Evolutionary conservation across 106 monocot species (phyloP), one percentile per base, ranked within the genome.

Genomic region (Xerophyta viscosa): DNA sequence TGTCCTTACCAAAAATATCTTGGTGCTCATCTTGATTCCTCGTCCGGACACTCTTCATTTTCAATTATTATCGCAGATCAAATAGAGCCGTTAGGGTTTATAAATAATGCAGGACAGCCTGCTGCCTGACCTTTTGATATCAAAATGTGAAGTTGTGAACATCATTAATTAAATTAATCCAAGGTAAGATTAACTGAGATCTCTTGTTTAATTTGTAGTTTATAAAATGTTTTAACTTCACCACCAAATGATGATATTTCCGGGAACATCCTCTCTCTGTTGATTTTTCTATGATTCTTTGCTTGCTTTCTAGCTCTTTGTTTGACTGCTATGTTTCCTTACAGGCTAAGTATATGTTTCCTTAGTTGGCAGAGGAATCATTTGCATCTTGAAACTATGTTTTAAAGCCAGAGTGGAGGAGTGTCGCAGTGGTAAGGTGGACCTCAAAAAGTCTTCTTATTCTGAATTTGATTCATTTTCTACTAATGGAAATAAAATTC

Each of bases 391-490:
- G 13, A 39, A 3, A 39, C 39, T 39, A 39, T 7, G 15, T 15
- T 39, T 36, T 5, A 6, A 6, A 12, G 15, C 39, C 39, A 15
- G 15, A 2, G 11, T 33, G 33, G 11, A 33, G 11, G 5, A 11
- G 5, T 33, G 11, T 5, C 33, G 33, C 11, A 33, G 11, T 5
- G 11, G 7, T 36, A 5, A 36, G 33, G 33, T 36, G n/a, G 21
- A 65, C 71, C 9, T 73, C 76, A 31, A 76, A 63, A 62, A 5
- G 11, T 33, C 33, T 6, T 6, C 33, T n/a, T n/a, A n/a, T n/a
- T n/a, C n/a, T n/a, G n/a, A n/a, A n/a, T n/a, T n/a, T n/a, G n/a
- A n/a, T n/a, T n/a, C n/a, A n/a, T n/a, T n/a, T n/a, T n/a, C n/a
- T n/a, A n/a, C n/a, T n/a, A n/a, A n/a, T n/a, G n/a, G n/a, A n/a